phyloP scores from a whole-genome alignment of 2,329 filamentous ascomycete species.

The Sporothrix variecibatus region DNA sequence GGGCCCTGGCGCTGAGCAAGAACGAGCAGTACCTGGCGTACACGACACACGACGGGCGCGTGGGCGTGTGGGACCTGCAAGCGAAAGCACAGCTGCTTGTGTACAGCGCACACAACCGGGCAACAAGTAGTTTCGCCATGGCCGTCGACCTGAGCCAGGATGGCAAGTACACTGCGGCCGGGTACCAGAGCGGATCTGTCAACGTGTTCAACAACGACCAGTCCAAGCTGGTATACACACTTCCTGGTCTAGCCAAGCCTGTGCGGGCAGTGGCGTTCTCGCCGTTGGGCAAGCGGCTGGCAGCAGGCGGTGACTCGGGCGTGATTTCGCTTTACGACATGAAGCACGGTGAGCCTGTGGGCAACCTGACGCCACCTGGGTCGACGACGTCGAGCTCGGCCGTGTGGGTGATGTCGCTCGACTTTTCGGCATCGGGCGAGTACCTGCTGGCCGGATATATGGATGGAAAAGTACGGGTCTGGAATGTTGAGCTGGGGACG shows the following conservation, averaged over 20 bases:
- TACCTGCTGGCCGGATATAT: conserved; percentile 85
- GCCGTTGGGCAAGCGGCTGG: conserved; percentile 78
- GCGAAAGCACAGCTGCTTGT: conserved; percentile 58
- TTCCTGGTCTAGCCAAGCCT: conserved; percentile 83
- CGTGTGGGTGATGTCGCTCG: conserved; percentile 86
- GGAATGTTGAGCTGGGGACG: conserved; percentile 79
- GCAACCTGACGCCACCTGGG: conserved; percentile 63
- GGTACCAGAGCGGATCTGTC: conserved; percentile 87
- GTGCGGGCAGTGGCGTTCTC: conserved; percentile 87
- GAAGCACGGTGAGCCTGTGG: conserved; percentile 86
- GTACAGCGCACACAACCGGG: conserved; percentile 67
- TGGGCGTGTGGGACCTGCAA: conserved; percentile 82
- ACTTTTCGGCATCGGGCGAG: conserved; percentile 93
- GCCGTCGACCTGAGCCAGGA: conserved; percentile 79
- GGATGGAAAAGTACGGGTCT: conserved; percentile 94
- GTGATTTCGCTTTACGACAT: conserved; percentile 93
- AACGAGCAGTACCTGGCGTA: conserved; percentile 84
- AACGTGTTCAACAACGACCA: conserved; percentile 96
- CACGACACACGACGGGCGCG: conserved; percentile 82
- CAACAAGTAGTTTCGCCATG: conserved; percentile 72
- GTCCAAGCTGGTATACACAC: conserved; percentile 78
- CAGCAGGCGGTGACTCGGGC: conserved; percentile 84
- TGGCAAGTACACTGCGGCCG: conserved; percentile 83
- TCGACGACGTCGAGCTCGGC: conserved; percentile 60
- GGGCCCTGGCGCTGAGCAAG: conserved; percentile 83